phyloP scores from a whole-genome alignment of 805 yeast species.

The Starmerella cellae region DNA sequence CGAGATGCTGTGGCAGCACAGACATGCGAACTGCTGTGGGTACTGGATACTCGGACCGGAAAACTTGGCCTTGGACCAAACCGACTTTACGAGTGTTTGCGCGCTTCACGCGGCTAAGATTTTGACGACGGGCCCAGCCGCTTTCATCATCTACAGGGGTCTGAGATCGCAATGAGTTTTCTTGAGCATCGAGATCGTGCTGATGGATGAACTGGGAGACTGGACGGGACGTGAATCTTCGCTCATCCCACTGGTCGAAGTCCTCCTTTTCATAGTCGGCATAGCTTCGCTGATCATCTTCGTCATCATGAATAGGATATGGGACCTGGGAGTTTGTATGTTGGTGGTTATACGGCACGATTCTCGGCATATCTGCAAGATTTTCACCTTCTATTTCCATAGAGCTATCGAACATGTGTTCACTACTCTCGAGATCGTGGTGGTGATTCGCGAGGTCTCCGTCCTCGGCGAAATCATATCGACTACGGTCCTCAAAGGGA shows the following conservation, averaged over 20 bases:
- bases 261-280: slow-evolving; percentile 15
- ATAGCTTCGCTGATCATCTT: slow-evolving; percentile 17
- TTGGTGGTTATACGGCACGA: slow-evolving; percentile 17
- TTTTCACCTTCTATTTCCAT: slow-evolving; percentile 9
- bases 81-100: slow-evolving; percentile 30
- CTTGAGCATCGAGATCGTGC: not conserved
- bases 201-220: slow-evolving; percentile 1
- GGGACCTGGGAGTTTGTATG: slow-evolving; percentile 19
- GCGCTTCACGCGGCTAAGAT: slow-evolving; percentile 23
- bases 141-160: slow-evolving; percentile 3
- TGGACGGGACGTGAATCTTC: slow-evolving; percentile 18
- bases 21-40: slow-evolving; percentile 32
- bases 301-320: slow-evolving; percentile 8
- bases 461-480: slow-evolving; percentile 15
- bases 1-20: slow-evolving; percentile 27
- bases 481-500: slow-evolving; percentile 14
- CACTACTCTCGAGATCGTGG: slow-evolving; percentile 5
- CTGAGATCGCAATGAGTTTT: slow-evolving; percentile 1
- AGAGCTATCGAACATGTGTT: not conserved
- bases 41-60: slow-evolving; percentile 29
- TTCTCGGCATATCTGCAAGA: slow-evolving; percentile 11
- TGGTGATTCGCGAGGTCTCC: slow-evolving; percentile 17
- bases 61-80: slow-evolving; percentile 27
- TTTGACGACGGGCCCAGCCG: slow-evolving; percentile 26
- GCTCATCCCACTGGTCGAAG: slow-evolving; percentile 20